phyloP scores from a whole-genome alignment of 2,329 filamentous ascomycete genomes.

The Pestalotiopsis sp. region DNA sequence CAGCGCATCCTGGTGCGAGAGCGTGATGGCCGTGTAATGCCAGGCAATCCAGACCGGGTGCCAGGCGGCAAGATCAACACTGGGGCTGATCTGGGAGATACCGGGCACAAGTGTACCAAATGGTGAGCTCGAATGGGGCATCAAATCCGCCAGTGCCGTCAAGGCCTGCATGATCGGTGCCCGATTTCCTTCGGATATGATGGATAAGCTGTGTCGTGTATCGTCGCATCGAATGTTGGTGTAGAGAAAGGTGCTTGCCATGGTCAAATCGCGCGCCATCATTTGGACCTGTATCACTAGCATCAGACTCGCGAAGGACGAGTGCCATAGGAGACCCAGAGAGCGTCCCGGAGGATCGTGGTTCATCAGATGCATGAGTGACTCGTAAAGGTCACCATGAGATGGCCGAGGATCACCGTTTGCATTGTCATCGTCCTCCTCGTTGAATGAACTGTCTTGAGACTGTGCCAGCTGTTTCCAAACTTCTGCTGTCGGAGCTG shows the following conservation, averaged over 20 bases:
- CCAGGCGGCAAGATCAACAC: background rate
- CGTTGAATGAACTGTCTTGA: background rate
- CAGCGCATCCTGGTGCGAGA: background rate
- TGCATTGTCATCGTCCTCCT: background rate
- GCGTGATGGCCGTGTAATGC: background rate
- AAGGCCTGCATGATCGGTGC: background rate
- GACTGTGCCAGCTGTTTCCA: background rate
- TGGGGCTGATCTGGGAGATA: too few species aligned
- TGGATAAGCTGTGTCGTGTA: background rate
- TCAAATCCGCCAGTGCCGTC: background rate
- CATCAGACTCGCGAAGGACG: background rate
- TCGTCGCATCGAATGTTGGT: background rate
- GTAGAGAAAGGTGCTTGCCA: background rate
- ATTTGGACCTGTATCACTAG: background rate
- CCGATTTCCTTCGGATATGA: background rate
- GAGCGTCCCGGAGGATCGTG: background rate
- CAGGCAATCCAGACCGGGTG: background rate
- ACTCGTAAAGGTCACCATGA: background rate
- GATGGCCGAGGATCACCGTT: background rate
- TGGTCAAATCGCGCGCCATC: background rate
- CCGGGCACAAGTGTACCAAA: too few species aligned
- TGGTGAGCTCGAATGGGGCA: background rate
- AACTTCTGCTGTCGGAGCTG: background rate
- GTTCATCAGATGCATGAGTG: background rate
- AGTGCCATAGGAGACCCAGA: background rate